A percentile compares a stretch with the other conserved stretches of the same genome.
Conservation (phyloP, 352 stramenopile species). For the Globisporangium lucens region DNA sequence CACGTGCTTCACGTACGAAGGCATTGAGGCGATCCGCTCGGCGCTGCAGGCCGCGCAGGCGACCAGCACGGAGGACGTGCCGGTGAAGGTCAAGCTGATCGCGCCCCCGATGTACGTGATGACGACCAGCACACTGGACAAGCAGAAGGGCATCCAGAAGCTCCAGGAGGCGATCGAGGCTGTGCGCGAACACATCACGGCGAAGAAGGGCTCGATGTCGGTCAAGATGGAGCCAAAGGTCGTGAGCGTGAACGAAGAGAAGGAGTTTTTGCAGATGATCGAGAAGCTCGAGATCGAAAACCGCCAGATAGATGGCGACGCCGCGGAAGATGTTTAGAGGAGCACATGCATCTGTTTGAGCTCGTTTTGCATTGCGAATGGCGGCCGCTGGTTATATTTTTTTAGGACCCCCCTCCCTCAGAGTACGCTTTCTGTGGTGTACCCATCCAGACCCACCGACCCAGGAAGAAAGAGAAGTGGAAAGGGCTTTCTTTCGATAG, state of each 20-base stretch:
- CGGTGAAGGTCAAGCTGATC: conserved; percentile 99
- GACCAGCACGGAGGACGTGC: conserved; percentile 86
- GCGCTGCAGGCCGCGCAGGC: conserved; percentile 91
- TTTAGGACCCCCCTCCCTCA: conserved; percentile 6
- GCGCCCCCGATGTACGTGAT: conserved; percentile 99
- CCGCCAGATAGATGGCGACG: conserved; percentile 97
- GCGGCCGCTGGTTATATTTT: conserved; percentile 6
- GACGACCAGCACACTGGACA: conserved; percentile 98
- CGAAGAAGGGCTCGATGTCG: conserved; percentile 93
- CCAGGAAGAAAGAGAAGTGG: background rate
- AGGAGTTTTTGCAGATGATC: conserved; percentile 99
- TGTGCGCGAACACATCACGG: conserved; percentile 92
- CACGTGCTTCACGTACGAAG: conserved; percentile 99
- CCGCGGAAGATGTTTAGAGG: conserved; percentile 89
- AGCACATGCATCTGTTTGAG: background rate
- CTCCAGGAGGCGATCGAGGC: conserved; percentile 95
- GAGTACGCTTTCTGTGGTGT: background rate
- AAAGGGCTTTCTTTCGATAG: background rate
- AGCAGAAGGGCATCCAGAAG: conserved; percentile 96
- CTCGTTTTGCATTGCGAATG: background rate
- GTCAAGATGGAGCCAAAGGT: conserved; percentile 99
- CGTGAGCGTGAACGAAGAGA: conserved; percentile 98
- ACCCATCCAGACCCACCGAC: background rate
- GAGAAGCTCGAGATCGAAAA: conserved; percentile 98
- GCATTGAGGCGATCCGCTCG: conserved; percentile 98